These are phyloP conservation scores for Basipetospora chlamydospora DNA, from an alignment of 2,329 filamentous ascomycete genomes.

Conservation along the genomic window DNA sequence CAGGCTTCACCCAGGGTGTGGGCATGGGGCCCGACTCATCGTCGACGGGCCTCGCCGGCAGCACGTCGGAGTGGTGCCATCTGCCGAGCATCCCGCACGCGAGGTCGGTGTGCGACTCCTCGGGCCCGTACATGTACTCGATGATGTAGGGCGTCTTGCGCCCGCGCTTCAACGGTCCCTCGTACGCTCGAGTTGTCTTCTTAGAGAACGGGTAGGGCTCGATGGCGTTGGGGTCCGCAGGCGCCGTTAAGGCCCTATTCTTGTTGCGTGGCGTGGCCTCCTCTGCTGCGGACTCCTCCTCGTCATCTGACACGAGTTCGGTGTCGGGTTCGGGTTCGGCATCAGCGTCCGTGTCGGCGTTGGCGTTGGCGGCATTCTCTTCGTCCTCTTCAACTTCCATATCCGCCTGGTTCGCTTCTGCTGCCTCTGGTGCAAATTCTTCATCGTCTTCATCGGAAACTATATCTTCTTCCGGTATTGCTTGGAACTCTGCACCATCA, in stretches of 20 bases:
- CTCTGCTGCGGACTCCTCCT: too few species aligned
- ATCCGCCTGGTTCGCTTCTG: conserved; percentile 19
- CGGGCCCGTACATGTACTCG: conserved; percentile 13
- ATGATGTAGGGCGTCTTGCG: conserved; percentile 11
- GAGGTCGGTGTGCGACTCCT: conserved; percentile 9
- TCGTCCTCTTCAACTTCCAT: conserved; percentile 16
- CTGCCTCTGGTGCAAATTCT: conserved; percentile 6
- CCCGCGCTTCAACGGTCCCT: conserved; percentile 18
- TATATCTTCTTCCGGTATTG: neutral
- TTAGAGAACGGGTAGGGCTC: conserved; percentile 17
- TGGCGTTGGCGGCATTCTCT: conserved; percentile 15
- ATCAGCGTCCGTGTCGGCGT: conserved; percentile 12
- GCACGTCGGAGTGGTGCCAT: conserved; percentile 18
- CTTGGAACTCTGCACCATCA: neutral
- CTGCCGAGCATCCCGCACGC: conserved; percentile 12
- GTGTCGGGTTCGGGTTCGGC: conserved; percentile 15
- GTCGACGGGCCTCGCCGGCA: conserved; percentile 9
- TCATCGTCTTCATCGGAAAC: conserved; percentile 2
- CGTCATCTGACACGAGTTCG: too few species aligned
- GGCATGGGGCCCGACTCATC: conserved; percentile 1
- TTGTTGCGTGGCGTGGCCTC: too few species aligned
- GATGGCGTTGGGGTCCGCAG: conserved; percentile 9
- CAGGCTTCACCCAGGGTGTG: conserved; percentile 10
- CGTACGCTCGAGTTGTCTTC: conserved; percentile 16
- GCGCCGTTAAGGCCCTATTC: too few species aligned